Evolutionary conservation across 2,329 filamentous ascomycete genomes (phyloP).

Genomic region (Keithomyces neogunnii): DNA sequence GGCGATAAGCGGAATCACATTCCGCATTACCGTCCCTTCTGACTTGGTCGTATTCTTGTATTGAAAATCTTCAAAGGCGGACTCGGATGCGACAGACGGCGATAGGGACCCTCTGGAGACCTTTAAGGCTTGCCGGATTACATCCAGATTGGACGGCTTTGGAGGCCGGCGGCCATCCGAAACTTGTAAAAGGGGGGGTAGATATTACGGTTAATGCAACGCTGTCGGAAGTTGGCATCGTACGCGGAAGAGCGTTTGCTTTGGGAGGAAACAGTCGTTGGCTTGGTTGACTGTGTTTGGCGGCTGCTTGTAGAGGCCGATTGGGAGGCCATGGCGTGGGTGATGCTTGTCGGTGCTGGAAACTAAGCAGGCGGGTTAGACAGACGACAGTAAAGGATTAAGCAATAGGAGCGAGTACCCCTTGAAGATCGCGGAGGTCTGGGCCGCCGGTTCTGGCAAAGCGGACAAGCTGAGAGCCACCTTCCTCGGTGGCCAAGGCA

Average conservation of each 20-base stretch:
- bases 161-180: conserved; percentile 5
- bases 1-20: conserved; percentile 23
- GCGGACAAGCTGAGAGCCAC: not conserved
- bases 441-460: not conserved
- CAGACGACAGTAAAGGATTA: not conserved
- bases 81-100: conserved; percentile 24
- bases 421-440: conserved; percentile 1
- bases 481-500: too few species aligned
- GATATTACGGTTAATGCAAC: conserved; percentile 8
- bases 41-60: conserved; percentile 17
- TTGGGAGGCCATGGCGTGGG: not conserved
- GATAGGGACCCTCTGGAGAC: conserved; percentile 22
- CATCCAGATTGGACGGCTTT: conserved; percentile 11
- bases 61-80: conserved; percentile 19
- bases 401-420: not conserved
- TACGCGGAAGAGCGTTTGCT: conserved; percentile 11
- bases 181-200: conserved; percentile 7
- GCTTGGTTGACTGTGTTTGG: conserved; percentile 2
- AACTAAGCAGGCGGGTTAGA: not conserved
- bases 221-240: conserved; percentile 10
- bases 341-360: not conserved
- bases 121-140: conserved; percentile 8
- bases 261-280: conserved; percentile 2
- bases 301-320: not conserved
- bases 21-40: conserved; percentile 17